These are phyloP conservation scores for Debaryomycetaceae sp. DNA, from an alignment of 1,139 yeast species.

Conservation along the genomic window DNA sequence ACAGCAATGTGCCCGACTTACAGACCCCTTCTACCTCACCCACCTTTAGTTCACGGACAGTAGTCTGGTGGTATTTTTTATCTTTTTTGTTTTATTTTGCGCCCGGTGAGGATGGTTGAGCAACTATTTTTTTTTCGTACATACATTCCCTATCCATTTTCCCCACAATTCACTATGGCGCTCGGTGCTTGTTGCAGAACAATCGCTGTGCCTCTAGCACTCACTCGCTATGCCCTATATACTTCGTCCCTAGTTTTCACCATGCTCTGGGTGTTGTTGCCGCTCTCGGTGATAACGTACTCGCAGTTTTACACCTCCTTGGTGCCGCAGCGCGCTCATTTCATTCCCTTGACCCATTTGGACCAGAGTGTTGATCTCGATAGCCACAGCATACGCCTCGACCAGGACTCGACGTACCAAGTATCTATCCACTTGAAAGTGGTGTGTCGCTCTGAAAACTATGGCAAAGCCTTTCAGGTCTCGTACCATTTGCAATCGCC, in stretches of 20 bases:
- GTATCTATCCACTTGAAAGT: constrained; percentile 16
- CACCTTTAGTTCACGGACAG: no score
- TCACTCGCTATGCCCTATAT: constrained; percentile 6
- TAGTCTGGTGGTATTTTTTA: no score
- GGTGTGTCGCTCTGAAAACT: constrained; percentile 15
- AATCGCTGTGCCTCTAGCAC: constrained; percentile 3
- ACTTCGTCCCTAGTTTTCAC: constrained; percentile 4
- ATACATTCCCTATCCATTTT: no score
- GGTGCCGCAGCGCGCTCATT: constrained; percentile 20
- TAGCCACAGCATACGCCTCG: constrained; percentile 2
- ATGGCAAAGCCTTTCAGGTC: constrained; percentile 4
- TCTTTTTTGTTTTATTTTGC: no score
- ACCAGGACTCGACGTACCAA: constrained; percentile 8
- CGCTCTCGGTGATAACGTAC: constrained; percentile 27
- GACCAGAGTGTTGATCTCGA: not conserved
- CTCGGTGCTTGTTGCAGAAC: no score
- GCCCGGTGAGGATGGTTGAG: no score
- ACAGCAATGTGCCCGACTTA: no score
- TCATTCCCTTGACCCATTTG: constrained; percentile 10
- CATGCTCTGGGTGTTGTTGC: constrained; percentile 17
- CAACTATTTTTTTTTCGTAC: no score
- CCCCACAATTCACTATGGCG: no score
- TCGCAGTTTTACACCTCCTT: constrained; percentile 23
- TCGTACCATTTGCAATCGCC: constrained; percentile 3
- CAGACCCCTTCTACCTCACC: no score